Conservation (phyloP, 1,139 yeast species). For the Blastobotrys buckinghamii region DNA sequence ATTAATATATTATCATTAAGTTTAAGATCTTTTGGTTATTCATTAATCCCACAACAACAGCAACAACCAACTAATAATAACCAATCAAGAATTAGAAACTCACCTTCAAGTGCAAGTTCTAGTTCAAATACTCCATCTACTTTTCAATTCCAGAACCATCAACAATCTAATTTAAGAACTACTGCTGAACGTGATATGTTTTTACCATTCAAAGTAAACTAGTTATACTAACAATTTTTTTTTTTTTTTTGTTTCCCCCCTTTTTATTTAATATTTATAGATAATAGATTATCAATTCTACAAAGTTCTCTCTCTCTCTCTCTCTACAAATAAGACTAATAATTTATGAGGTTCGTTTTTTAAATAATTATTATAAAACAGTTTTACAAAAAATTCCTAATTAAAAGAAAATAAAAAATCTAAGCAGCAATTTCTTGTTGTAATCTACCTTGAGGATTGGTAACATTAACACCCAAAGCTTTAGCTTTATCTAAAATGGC, state of each 20-base stretch:
- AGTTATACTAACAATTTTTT: background rate
- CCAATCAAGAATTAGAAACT: background rate
- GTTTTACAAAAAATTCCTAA: no score
- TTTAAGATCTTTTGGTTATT: conserved; percentile 26
- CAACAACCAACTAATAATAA: background rate
- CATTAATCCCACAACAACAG: conserved; percentile 15
- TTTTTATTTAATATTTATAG: background rate
- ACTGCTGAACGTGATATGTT: conserved; percentile 9
- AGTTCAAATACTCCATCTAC: background rate
- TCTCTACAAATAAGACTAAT: background rate
- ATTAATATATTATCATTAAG: conserved; percentile 25
- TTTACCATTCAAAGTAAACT: conserved; percentile 5
- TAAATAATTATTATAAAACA: no score
- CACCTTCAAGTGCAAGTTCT: background rate
- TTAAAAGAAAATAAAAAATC: no score
- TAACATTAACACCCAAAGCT: conserved; percentile 97
- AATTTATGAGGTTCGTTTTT: conserved; percentile 9
- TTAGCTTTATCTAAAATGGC: conserved; percentile 95
- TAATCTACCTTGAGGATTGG: conserved; percentile 99
- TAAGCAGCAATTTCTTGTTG: conserved; percentile 80
- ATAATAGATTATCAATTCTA: no score
- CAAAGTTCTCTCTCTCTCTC: no score
- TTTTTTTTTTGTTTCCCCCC: background rate
- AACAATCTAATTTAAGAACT: conserved; percentile 8
- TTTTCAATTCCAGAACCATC: conserved; percentile 4